Conservation (phyloP, 768 basidiomycete species). For the Kwoniella shandongensis region DNA sequence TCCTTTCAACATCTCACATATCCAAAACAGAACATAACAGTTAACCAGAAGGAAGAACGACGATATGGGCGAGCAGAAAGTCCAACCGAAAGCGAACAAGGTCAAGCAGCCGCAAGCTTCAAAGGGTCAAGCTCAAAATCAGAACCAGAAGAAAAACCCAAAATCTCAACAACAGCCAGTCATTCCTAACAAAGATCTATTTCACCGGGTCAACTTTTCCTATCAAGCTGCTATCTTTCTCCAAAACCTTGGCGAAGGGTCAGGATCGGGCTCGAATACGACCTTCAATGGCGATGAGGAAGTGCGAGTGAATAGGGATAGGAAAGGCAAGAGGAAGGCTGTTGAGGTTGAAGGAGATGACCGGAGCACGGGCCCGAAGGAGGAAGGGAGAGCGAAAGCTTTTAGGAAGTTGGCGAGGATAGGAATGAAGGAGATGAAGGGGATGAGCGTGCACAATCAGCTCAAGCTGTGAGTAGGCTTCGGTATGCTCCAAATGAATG, state of each 20-base stretch:
- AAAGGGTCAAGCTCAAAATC: slow-evolving; percentile 1
- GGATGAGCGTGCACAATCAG: slow-evolving; percentile 46
- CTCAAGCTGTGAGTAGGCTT: slow-evolving; percentile 38
- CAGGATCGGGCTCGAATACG: background rate
- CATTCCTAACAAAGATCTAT: slow-evolving; percentile 25
- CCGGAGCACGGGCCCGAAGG: background rate
- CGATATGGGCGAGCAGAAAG: background rate
- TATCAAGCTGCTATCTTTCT: slow-evolving; percentile 30
- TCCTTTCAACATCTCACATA: too few species aligned
- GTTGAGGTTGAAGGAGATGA: slow-evolving; percentile 1
- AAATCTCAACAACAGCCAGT: slow-evolving; percentile 5
- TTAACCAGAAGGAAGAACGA: too few species aligned
- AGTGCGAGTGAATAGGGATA: slow-evolving; percentile 7
- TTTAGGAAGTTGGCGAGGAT: slow-evolving; percentile 31
- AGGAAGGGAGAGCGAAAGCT: slow-evolving; percentile 5
- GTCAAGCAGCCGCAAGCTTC: background rate
- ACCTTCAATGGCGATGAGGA: background rate
- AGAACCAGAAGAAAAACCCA: background rate
- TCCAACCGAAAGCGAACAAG: background rate
- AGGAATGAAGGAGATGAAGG: slow-evolving; percentile 27
- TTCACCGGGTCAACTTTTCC: slow-evolving; percentile 26
- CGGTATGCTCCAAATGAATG: too few species aligned
- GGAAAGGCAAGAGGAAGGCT: slow-evolving; percentile 15
- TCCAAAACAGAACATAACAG: too few species aligned
- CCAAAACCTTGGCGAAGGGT: slow-evolving; percentile 14